phyloP scores from a whole-genome alignment of 2,329 filamentous ascomycete genomes.

The Anthostomella pinea region DNA sequence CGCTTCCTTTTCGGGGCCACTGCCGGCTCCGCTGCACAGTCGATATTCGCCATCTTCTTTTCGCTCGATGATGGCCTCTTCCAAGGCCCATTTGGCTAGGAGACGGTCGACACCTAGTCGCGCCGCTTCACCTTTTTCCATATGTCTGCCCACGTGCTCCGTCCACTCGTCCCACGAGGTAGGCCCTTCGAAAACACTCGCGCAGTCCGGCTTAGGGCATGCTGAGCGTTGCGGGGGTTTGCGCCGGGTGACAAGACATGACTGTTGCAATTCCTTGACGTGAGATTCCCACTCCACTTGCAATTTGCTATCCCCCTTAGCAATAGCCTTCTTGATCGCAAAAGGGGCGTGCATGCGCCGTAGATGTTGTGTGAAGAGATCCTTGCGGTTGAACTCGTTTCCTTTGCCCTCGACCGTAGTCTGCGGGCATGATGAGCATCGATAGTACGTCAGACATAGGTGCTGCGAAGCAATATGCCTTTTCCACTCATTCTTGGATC shows the following conservation, averaged over 20 bases:
- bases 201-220: conserved; percentile 70
- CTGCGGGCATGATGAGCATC: conserved; percentile 59
- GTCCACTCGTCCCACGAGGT: conserved; percentile 87
- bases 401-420: conserved; percentile 42
- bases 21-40: conserved; percentile 44
- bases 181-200: conserved; percentile 65
- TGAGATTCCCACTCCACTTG: conserved; percentile 63
- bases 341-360: conserved; percentile 87
- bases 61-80: conserved; percentile 61
- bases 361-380: conserved; percentile 91
- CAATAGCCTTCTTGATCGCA: conserved; percentile 56
- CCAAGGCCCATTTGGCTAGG: conserved; percentile 60
- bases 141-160: conserved; percentile 86
- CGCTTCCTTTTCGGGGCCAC: conserved; percentile 26
- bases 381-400: conserved; percentile 84
- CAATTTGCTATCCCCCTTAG: conserved; percentile 57
- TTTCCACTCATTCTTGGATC: conserved; percentile 98
- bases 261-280: conserved; percentile 67
- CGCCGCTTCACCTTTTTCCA: conserved; percentile 69
- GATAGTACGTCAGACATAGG: conserved; percentile 65
- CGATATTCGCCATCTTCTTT: conserved; percentile 56
- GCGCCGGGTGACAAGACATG: conserved; percentile 70
- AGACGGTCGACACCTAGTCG: conserved; percentile 56
- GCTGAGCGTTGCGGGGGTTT: conserved; percentile 68
- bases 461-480: conserved; percentile 90